A percentile compares a stretch with the other conserved stretches of the same genome.
Conservation (phyloP, 768 basidiomycete species). For the Serendipita sp. region DNA sequence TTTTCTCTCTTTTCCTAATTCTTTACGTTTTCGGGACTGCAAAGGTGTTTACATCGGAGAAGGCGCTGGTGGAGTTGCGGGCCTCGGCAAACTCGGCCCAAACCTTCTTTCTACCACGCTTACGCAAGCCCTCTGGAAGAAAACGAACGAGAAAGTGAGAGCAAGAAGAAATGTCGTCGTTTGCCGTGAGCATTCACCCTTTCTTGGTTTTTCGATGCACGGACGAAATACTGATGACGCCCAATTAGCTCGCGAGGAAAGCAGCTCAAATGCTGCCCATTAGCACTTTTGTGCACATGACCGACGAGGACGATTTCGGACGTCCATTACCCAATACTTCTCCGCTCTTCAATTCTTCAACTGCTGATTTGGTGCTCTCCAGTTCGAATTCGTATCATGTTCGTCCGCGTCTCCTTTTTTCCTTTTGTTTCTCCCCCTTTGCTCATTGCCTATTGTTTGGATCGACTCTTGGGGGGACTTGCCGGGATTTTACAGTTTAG, state of each 20-base stretch:
- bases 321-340: slow-evolving; percentile 2
- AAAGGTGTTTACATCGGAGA: not conserved
- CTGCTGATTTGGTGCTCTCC: not conserved
- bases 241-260: not conserved
- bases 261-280: slow-evolving; percentile 1
- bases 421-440: not conserved
- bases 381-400: not conserved
- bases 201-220: not conserved
- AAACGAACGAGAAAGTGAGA: not conserved
- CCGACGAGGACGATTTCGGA: slow-evolving; percentile 3
- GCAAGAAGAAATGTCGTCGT: not conserved
- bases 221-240: not conserved
- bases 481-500: not conserved
- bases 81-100: not conserved
- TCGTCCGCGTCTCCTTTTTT: not conserved
- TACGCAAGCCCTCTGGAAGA: slow-evolving; percentile 1
- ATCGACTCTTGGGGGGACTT: too few relatives aligned
- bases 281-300: slow-evolving; percentile 6
- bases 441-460: not conserved
- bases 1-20: not conserved
- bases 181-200: not conserved
- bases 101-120: slow-evolving; percentile 4
- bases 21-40: not conserved
- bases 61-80: not conserved
- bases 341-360: not conserved